Evolutionary conservation across 306 rosid genomes (phyloP), one percentile per base, ranked within the genome.

Genomic region (Cucurbita argyrosperma): DNA sequence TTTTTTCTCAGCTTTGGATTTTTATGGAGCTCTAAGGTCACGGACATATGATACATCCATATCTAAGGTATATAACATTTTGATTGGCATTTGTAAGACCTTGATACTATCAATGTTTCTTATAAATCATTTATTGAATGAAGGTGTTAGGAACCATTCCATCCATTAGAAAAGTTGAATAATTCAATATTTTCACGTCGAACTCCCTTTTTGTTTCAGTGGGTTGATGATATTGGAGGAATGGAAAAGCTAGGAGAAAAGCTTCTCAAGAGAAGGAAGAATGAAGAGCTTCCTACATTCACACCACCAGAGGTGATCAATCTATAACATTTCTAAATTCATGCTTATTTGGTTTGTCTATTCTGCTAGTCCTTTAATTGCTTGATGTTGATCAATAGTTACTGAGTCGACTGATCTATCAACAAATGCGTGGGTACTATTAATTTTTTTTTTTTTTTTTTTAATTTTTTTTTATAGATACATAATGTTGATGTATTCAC

Each of bases 221-320:
- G 98, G 98, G 52, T 94, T 76, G 96, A 89, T 21, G 92, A 88
- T 58, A 88, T 89, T 84, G 98, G 98, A 76, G 98, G 98, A 13
- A 74, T 82, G 83, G 90, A 88, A 83, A 84, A 56, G 79, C 86
- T 94, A 39, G 96, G 95, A 80, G 72, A 77, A 75, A 89, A 85
- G 57, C 80, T 94, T 71, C 78, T 94, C 52, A 86, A 63, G 81
- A 81, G 84, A 80, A 89, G 64, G 77, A 94, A 88, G 81, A 81
- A 79, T 57, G 84, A 83, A 77, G 80, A 76, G 53, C 96, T 94
- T 82, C 97, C 97, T 40, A 86, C 84, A 50, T 94, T 82, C 84
- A 89, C 80, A 71, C 95, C 98, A 76, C 97, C 97, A 35, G 81
- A 94, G 97, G 96, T 89, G 59, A 75, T n/a, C 63, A 10, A 65